These are phyloP conservation scores for Tilletia walkeri DNA, from an alignment of 1,284 basidiomycete genomes.

Conservation along the genomic window DNA sequence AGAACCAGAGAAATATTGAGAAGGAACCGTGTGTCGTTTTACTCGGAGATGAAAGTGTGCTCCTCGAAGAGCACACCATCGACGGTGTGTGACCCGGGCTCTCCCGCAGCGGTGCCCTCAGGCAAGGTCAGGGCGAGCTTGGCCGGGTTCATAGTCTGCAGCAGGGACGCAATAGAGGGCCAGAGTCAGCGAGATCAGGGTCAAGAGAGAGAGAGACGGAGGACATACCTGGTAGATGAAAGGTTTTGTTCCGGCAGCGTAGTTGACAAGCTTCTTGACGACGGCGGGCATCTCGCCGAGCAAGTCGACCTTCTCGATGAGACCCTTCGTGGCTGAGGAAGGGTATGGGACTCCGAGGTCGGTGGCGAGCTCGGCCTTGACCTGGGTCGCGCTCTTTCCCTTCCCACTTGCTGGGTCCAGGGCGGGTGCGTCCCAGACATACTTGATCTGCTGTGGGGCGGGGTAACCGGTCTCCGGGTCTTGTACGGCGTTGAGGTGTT, in stretches of 20 bases:
- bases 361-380: conserved; percentile 35
- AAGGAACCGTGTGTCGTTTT: neutral
- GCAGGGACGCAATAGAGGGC: neutral
- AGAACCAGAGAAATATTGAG: too few relatives aligned
- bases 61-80: conserved; percentile 80
- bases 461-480: conserved; percentile 78
- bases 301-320: conserved; percentile 95
- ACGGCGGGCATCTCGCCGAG: conserved; percentile 92
- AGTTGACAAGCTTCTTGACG: conserved; percentile 81
- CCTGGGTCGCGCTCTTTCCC: conserved; percentile 29
- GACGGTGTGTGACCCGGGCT: conserved; percentile 55
- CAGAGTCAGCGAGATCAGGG: neutral
- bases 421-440: conserved; percentile 76
- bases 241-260: conserved; percentile 85
- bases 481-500: conserved; percentile 66
- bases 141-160: conserved; percentile 75
- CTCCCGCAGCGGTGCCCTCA: conserved; percentile 24
- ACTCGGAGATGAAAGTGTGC: conserved; percentile 72
- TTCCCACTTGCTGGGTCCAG: conserved; percentile 27
- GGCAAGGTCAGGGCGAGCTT: conserved; percentile 70
- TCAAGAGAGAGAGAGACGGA: neutral
- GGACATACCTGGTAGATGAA: conserved; percentile 78
- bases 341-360: conserved; percentile 46
- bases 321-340: conserved; percentile 61
- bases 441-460: conserved; percentile 71